Base-by-base conservation (phyloP, 148 eudicot genomes). In the Chenopodium suecicum region DNA sequence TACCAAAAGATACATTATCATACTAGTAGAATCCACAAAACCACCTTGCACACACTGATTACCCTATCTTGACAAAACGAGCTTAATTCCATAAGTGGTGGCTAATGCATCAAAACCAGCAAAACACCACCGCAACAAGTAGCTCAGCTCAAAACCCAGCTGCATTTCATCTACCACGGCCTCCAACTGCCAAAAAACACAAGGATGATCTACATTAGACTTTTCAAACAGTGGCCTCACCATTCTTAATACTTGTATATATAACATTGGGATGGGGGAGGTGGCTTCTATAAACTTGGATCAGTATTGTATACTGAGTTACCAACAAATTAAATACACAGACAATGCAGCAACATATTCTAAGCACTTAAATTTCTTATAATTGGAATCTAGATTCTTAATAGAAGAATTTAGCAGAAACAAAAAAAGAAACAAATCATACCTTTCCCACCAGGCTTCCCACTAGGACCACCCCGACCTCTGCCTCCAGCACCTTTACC, bases 361-460 rank as follows among this genome's bases (percentile, higher is more conserved):
- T 27, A 20, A 7, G 25, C 13, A 13, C 44, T 25, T 41, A 19
- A 6, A 2, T 22, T 34, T 44, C 74, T 37, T 44, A 13, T 19
- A 71, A 71, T 6, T 70, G 22, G 23, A 70, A 16, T 34, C 73
- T 34, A 70, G 17, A 70, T 70, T 46, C 62, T 4, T 17, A 14
- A 32, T 8, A 6, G 56, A 25, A 10, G 70, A 32, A 67, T 73
- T 19, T 32, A 32, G 29, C 29, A 27, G 2, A 31, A 31, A 31
- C 32, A 1, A 44, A 47, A 25, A 74, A 16, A 16, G 4, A 50
- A 50, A 2, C 13, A 32, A 34, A 47, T 23, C 19, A 44, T 85
- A 92, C 96, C 92, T 92, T 79, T 87, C 63, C 91, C 94, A 76
- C 84, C 78, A 58, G 90, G 76, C 83, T 88, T 89, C 31, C 89